phyloP scores from a whole-genome alignment of 768 basidiomycete species.

The Podaxis mareebaensis region DNA sequence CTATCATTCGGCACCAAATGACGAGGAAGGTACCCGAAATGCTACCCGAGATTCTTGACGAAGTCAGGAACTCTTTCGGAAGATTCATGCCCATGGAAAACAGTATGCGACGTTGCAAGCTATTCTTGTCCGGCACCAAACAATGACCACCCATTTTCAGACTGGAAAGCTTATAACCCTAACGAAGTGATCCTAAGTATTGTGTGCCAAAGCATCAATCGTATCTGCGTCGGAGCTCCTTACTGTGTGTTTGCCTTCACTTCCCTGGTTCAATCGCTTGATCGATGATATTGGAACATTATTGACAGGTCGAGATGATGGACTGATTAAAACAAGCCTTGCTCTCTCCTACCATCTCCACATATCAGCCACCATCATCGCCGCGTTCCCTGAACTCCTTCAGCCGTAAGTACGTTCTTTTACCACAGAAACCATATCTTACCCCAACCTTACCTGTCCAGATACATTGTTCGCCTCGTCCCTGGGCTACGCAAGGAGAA shows the following conservation, averaged over 20 bases:
- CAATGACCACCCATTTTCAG: slow-evolving; percentile 22
- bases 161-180: slow-evolving; percentile 37
- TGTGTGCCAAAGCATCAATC: slow-evolving; percentile 41
- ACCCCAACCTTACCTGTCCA: neutral
- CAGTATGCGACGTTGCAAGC: slow-evolving; percentile 20
- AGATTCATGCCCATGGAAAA: slow-evolving; percentile 34
- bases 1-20: slow-evolving; percentile 31
- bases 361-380: slow-evolving; percentile 23
- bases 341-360: slow-evolving; percentile 17
- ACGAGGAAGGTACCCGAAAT: slow-evolving; percentile 39
- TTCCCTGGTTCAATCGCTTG: neutral
- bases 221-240: slow-evolving; percentile 50
- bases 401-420: slow-evolving; percentile 23
- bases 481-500: slow-evolving; percentile 19
- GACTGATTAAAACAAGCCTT: slow-evolving; percentile 22
- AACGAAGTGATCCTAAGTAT: slow-evolving; percentile 30
- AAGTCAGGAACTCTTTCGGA: slow-evolving; percentile 39
- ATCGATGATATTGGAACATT: neutral
- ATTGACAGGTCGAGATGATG: slow-evolving; percentile 45
- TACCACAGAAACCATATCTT: neutral
- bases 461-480: slow-evolving; percentile 20
- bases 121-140: neutral
- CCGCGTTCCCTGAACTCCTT: slow-evolving; percentile 26
- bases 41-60: slow-evolving; percentile 43
- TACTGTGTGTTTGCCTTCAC: slow-evolving; percentile 35